These are phyloP conservation scores for Zanthoxylum bungeanum DNA, from an alignment of 345 rosid genomes.

Conservation along the genomic window DNA sequence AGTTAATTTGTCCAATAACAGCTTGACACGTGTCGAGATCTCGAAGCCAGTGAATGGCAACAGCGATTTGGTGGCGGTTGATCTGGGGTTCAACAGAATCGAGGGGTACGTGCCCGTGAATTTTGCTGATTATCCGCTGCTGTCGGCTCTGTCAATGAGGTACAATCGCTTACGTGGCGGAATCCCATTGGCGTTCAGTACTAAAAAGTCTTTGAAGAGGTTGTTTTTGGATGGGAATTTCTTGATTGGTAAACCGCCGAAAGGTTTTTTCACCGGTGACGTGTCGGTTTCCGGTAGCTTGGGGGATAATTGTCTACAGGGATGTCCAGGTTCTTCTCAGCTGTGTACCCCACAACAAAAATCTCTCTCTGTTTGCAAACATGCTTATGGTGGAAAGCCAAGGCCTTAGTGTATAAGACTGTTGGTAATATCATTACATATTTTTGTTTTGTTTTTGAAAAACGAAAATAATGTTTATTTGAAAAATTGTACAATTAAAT, in stretches of 20 bases:
- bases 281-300: slow-evolving; percentile 61
- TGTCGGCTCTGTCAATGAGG: slow-evolving; percentile 69
- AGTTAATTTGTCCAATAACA: slow-evolving; percentile 71
- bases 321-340: slow-evolving; percentile 71
- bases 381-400: slow-evolving; percentile 76
- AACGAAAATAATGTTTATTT: background rate
- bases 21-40: slow-evolving; percentile 50
- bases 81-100: slow-evolving; percentile 73
- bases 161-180: slow-evolving; percentile 66
- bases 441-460: background rate
- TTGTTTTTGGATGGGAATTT: slow-evolving; percentile 79
- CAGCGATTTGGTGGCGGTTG: slow-evolving; percentile 69
- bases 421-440: background rate
- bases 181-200: slow-evolving; percentile 62
- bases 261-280: slow-evolving; percentile 35
- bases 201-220: slow-evolving; percentile 50
- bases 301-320: slow-evolving; percentile 81
- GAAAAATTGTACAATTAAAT: background rate
- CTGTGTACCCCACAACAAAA: slow-evolving; percentile 84
- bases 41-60: slow-evolving; percentile 30
- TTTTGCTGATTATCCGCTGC: slow-evolving; percentile 52
- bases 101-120: slow-evolving; percentile 46
- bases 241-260: slow-evolving; percentile 77
- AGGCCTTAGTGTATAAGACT: slow-evolving; percentile 29
- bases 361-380: slow-evolving; percentile 60